Percentiles rank a stretch among this genome's conserved stretches.
Evolutionary conservation across 2,329 filamentous ascomycete species (phyloP).

Genomic region (Ascochyta clinopodiicola): DNA sequence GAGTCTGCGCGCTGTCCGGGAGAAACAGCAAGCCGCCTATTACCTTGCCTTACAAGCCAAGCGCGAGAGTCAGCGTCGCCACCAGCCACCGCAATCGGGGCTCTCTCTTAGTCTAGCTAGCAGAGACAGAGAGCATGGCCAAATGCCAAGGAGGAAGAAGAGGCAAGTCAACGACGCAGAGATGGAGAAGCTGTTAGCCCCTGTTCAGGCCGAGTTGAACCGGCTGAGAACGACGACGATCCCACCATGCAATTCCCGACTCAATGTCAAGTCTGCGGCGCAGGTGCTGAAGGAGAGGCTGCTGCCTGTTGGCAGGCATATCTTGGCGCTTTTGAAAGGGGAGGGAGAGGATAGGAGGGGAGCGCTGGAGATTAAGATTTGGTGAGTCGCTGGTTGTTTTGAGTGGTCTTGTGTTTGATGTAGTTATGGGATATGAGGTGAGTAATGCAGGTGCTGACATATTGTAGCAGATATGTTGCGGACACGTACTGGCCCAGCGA

Average conservation of each 20-base stretch:
- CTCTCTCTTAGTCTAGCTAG: neutral
- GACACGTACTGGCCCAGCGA: slow-evolving; percentile 24
- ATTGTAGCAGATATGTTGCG: slow-evolving; percentile 19
- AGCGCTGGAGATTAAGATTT: slow-evolving; percentile 21
- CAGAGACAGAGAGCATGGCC: neutral
- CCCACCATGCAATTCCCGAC: slow-evolving; percentile 7
- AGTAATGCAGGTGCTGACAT: neutral
- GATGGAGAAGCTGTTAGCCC: slow-evolving; percentile 12
- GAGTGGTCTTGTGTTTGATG: neutral
- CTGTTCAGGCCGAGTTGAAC: slow-evolving; percentile 12
- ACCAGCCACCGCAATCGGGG: no score
- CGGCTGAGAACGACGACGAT: slow-evolving; percentile 19
- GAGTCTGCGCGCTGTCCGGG: neutral
- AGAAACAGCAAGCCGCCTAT: neutral
- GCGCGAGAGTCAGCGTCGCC: no score
- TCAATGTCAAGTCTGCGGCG: slow-evolving; percentile 16
- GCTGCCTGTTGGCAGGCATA: slow-evolving; percentile 22
- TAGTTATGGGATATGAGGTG: no score
- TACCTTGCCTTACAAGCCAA: no score
- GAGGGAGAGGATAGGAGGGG: slow-evolving; percentile 5
- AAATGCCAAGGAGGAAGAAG: neutral
- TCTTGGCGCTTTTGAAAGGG: slow-evolving; percentile 4
- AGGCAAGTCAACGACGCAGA: neutral
- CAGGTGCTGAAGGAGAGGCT: slow-evolving; percentile 26
- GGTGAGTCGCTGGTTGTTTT: slow-evolving; percentile 6